Conservation (phyloP, 2,329 filamentous ascomycete genomes). For the Nemania serpens region DNA sequence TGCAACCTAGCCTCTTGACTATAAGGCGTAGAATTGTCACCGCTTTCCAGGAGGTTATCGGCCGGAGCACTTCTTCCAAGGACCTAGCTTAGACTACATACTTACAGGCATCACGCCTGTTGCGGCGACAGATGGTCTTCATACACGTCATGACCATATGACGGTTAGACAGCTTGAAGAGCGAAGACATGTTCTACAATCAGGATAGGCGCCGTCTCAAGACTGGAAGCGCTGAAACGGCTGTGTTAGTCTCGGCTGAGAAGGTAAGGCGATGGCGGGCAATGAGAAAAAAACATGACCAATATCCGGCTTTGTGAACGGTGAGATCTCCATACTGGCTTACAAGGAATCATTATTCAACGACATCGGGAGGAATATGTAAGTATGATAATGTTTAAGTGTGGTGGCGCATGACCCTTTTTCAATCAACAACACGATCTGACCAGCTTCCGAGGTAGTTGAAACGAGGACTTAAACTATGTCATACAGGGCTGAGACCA, state of each 20-base stretch:
- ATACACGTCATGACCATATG: conserved; percentile 24
- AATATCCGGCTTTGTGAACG: background rate
- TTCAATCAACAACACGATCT: too few relatives aligned
- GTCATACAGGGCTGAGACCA: too few relatives aligned
- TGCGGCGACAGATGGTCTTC: background rate
- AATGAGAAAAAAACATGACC: background rate
- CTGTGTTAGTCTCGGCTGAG: background rate
- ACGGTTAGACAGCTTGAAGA: conserved; percentile 1
- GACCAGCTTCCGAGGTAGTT: too few relatives aligned
- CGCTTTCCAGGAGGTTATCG: too few relatives aligned
- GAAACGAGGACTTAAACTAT: too few relatives aligned
- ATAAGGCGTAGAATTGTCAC: too few relatives aligned
- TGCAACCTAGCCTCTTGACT: background rate
- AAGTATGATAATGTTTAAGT: too few relatives aligned
- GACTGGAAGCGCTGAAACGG: conserved; percentile 4
- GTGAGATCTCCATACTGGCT: too few relatives aligned
- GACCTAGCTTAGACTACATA: background rate
- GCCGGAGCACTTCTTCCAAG: too few relatives aligned
- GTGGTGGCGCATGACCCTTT: too few relatives aligned
- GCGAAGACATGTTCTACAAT: background rate
- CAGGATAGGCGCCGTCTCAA: background rate
- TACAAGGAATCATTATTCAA: too few relatives aligned
- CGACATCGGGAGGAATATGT: too few relatives aligned
- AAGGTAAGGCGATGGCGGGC: background rate
- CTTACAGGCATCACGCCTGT: conserved; percentile 20